phyloP scores from a whole-genome alignment of 169 alveolate species.

The Cryptosporidium ubiquitum region DNA sequence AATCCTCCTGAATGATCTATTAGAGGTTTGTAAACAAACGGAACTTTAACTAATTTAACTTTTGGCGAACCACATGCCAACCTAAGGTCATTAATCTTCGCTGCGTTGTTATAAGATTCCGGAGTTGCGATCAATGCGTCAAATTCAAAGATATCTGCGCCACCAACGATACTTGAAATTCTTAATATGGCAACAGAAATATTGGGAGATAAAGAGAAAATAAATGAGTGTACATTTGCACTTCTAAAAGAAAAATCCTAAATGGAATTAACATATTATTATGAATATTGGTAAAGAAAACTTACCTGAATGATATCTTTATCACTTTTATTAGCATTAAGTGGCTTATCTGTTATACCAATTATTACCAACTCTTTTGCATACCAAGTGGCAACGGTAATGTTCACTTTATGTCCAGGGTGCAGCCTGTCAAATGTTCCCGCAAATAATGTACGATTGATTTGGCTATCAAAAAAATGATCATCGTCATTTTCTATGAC shows the following conservation, averaged over 20 bases:
- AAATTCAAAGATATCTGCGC: conserved; percentile 72
- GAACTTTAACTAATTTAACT: conserved; percentile 64
- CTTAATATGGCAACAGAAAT: conserved; percentile 71
- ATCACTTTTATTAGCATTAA: conserved; percentile 72
- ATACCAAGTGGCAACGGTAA: conserved; percentile 77
- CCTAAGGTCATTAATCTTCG: conserved; percentile 53
- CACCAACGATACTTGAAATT: conserved; percentile 62
- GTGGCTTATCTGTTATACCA: conserved; percentile 75
- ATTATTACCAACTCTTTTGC: conserved; percentile 69
- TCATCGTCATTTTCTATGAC: background rate
- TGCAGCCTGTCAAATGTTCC: conserved; percentile 82
- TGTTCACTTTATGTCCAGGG: conserved; percentile 79
- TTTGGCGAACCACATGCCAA: conserved; percentile 17
- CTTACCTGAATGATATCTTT: conserved; percentile 65
- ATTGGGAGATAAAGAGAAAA: conserved; percentile 56
- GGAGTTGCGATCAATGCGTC: conserved; percentile 74
- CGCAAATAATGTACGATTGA: conserved; percentile 76
- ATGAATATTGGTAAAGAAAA: background rate
- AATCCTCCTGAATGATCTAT: background rate
- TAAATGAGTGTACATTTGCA: conserved; percentile 56
- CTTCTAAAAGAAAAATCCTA: conserved; percentile 70
- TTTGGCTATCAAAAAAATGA: conserved; percentile 25
- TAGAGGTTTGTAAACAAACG: conserved; percentile 74
- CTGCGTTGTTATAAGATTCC: conserved; percentile 49
- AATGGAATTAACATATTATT: background rate